Conservation (phyloP, 306 rosid genomes). For the Begonia loranthoides region DNA sequence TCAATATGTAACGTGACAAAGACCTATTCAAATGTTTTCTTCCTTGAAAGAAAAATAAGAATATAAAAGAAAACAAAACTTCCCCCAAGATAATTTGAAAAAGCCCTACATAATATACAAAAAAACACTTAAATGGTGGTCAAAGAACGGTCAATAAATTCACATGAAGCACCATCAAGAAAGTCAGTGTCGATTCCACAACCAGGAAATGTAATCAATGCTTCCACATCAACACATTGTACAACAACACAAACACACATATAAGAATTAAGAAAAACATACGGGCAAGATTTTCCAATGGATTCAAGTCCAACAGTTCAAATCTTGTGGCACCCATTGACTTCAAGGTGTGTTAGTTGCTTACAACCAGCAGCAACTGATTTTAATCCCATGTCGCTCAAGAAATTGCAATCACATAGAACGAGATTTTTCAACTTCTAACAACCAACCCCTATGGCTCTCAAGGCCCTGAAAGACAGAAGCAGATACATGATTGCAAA, state of each 20-base stretch:
- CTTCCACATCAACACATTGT: slow-evolving; percentile 7
- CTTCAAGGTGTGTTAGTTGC: slow-evolving; percentile 84
- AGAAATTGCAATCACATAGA: slow-evolving; percentile 75
- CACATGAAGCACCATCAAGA: background rate
- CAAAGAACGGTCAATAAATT: background rate
- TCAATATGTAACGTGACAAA: too few species aligned
- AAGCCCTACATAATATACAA: too few species aligned
- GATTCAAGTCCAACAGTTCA: slow-evolving; percentile 72
- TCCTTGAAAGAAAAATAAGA: too few species aligned
- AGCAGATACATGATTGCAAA: slow-evolving; percentile 6
- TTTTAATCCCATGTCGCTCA: slow-evolving; percentile 85
- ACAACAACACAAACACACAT: background rate
- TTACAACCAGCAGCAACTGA: slow-evolving; percentile 85
- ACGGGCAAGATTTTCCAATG: slow-evolving; percentile 82
- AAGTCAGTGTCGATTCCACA: slow-evolving; percentile 4
- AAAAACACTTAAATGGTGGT: background rate
- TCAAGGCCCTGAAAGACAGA: slow-evolving; percentile 52
- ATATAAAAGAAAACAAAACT: too few species aligned
- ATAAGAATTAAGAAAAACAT: slow-evolving; percentile 25
- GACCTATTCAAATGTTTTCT: too few species aligned
- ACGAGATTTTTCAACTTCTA: slow-evolving; percentile 79
- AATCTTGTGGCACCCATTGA: slow-evolving; percentile 92
- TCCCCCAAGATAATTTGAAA: too few species aligned
- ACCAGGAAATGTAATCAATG: slow-evolving; percentile 5
- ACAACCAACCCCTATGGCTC: slow-evolving; percentile 69